These are phyloP conservation scores for Myriangium duriaei DNA, from an alignment of 2,329 filamentous ascomycete genomes.

Conservation along the genomic window DNA sequence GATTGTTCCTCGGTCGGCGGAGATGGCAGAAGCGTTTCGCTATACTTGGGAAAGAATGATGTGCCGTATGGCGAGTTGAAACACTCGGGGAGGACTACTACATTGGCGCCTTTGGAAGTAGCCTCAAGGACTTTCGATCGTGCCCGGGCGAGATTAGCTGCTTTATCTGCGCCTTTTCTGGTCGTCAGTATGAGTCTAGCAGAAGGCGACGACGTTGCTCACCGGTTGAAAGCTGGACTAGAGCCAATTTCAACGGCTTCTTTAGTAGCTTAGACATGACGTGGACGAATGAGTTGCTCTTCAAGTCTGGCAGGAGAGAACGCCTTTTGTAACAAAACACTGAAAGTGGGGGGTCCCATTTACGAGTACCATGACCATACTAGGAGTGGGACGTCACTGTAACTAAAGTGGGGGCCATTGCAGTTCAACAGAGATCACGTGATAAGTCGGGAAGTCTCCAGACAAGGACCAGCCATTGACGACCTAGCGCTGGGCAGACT, in stretches of 20 bases:
- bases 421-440: too few relatives aligned
- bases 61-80: slow-evolving; percentile 98
- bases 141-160: slow-evolving; percentile 69
- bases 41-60: slow-evolving; percentile 81
- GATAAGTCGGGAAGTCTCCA: too few relatives aligned
- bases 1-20: slow-evolving; percentile 58
- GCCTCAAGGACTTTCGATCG: slow-evolving; percentile 74
- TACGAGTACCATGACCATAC: too few relatives aligned
- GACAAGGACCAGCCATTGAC: too few relatives aligned
- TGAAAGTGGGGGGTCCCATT: too few relatives aligned
- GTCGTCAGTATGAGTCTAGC: neutral
- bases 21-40: slow-evolving; percentile 71
- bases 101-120: slow-evolving; percentile 59
- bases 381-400: too few relatives aligned
- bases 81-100: slow-evolving; percentile 92
- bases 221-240: slow-evolving; percentile 70
- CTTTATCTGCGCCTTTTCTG: slow-evolving; percentile 52
- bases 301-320: too few relatives aligned
- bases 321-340: too few relatives aligned
- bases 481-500: too few relatives aligned
- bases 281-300: too few relatives aligned
- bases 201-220: slow-evolving; percentile 4
- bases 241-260: slow-evolving; percentile 64
- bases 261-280: slow-evolving; percentile 51
- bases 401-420: too few relatives aligned